Conservation (phyloP, 805 yeast species). For the Yamadazyma philogaea region DNA sequence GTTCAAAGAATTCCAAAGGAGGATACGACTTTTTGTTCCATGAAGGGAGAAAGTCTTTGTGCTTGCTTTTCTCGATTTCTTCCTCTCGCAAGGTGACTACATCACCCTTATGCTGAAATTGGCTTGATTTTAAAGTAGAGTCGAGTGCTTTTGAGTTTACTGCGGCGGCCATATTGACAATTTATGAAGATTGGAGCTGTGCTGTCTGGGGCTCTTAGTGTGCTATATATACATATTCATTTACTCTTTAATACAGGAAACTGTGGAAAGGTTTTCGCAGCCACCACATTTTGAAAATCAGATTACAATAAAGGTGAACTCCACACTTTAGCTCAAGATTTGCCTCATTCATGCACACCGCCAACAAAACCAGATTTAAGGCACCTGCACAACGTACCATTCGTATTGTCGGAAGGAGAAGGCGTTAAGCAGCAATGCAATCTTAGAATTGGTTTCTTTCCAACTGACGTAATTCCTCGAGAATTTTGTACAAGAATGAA, state of each 20-base stretch:
- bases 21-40: constrained; percentile 44
- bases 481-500: no score
- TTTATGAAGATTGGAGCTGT: not conserved
- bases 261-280: constrained; percentile 10
- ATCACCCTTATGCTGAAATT: not conserved
- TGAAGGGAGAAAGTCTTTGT: constrained; percentile 28
- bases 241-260: not conserved
- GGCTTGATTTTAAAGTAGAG: not conserved
- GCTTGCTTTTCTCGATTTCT: constrained; percentile 14
- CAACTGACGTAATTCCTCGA: no score
- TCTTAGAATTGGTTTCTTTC: no score
- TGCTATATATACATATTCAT: not conserved
- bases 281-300: constrained; percentile 7
- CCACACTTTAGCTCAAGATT: not conserved
- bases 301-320: not conserved
- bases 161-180: not conserved
- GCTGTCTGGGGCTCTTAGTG: not conserved
- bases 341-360: no score
- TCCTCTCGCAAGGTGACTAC: constrained; percentile 14
- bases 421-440: no score
- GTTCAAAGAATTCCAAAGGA: constrained; percentile 52
- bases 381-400: no score
- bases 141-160: not conserved
- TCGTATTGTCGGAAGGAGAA: no score
- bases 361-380: no score